Percentiles rank a stretch among this genome's conserved stretches.
Evolutionary conservation across 177 flowering plant genomes (phyloP).

Genomic region (Vitis hybrid): DNA sequence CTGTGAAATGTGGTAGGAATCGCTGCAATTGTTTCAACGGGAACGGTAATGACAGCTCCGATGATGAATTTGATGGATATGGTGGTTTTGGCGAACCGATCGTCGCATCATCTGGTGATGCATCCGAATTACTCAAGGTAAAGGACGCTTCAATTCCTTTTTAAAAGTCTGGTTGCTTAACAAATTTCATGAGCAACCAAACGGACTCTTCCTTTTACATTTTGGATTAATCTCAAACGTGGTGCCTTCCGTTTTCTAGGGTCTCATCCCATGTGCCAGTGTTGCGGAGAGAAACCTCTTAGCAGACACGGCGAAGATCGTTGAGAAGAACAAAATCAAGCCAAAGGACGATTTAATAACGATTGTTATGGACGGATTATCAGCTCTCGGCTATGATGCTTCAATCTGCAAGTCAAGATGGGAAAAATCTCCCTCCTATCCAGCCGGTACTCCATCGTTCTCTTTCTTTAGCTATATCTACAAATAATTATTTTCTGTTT

Average conservation of each 20-base stretch:
- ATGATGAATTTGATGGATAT: constrained; percentile 65
- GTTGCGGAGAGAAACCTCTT: constrained; percentile 66
- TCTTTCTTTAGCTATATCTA: neutral
- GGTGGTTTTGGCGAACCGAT: constrained; percentile 37
- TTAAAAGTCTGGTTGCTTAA: neutral
- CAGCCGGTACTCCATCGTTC: constrained; percentile 42
- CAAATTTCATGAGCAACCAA: constrained; percentile 2
- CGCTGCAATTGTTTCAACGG: constrained; percentile 91
- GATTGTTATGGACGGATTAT: constrained; percentile 37
- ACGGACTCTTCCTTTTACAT: neutral
- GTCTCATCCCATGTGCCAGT: constrained; percentile 60
- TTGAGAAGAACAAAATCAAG: constrained; percentile 72
- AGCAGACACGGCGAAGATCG: constrained; percentile 67
- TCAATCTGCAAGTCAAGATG: constrained; percentile 65
- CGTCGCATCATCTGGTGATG: constrained; percentile 35
- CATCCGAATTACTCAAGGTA: constrained; percentile 68
- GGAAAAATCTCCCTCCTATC: constrained; percentile 55
- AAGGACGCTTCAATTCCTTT: neutral
- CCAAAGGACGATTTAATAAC: constrained; percentile 53
- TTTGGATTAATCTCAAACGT: too few species aligned
- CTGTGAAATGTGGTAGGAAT: constrained; percentile 53
- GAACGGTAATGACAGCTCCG: constrained; percentile 64
- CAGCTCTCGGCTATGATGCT: constrained; percentile 45
- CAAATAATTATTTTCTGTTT: neutral
- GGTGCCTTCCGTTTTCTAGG: constrained; percentile 29